A percentile compares a stretch with the other conserved stretches of the same genome.
phyloP scores from a whole-genome alignment of 2,329 filamentous ascomycete species.

The Botrytis fragariae region DNA sequence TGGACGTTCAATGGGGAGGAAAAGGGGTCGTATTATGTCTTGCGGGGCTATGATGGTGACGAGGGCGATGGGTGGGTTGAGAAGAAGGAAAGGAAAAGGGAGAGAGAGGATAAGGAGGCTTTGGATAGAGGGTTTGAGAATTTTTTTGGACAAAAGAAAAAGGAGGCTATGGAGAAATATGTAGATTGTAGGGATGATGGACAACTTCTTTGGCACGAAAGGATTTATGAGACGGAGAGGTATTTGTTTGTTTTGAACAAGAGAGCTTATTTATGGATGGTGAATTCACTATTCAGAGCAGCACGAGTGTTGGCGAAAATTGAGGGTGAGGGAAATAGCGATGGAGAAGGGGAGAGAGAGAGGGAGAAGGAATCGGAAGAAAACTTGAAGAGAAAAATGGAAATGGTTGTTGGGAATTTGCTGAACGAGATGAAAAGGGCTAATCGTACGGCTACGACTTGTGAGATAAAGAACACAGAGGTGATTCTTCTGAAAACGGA shows the following conservation, averaged over 20 bases:
- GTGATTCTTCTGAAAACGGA: no score
- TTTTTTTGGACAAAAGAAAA: background rate
- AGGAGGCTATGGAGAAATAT: fast-evolving
- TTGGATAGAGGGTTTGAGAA: fast-evolving
- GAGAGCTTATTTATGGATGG: no score
- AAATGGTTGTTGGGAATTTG: background rate
- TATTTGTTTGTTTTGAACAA: no score
- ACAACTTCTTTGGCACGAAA: background rate
- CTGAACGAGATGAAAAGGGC: background rate
- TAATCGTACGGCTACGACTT: no score
- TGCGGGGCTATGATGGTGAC: fast-evolving
- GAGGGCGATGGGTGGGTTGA: background rate
- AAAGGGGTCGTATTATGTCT: background rate
- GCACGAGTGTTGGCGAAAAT: background rate
- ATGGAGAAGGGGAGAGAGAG: background rate
- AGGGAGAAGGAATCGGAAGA: background rate
- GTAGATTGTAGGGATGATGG: background rate
- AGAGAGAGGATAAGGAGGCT: no score
- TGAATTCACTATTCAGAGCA: background rate
- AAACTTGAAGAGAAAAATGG: background rate
- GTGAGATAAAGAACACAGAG: fast-evolving
- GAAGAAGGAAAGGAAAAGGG: background rate
- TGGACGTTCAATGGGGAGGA: background rate
- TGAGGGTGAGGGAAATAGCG: fast-evolving
- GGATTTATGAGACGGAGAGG: no score